Conservation (phyloP, 257 asterid species). For the Ehretia macrophylla region DNA sequence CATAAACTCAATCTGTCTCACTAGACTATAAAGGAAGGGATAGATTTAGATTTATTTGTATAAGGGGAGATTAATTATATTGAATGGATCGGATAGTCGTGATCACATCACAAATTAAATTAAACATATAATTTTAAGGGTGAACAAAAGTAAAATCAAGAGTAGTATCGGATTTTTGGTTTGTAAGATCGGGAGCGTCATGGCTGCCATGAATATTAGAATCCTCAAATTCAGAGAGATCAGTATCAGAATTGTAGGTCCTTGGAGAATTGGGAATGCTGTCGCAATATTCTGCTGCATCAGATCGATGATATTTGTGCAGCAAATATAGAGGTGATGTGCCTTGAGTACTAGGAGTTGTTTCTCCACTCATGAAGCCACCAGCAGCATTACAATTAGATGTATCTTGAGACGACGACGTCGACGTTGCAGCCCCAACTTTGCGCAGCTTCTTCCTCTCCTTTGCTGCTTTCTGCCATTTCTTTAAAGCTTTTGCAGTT, state of each 20-base stretch:
- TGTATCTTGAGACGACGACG: too few relatives aligned
- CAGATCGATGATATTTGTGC: slow-evolving; percentile 33
- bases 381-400: too few relatives aligned
- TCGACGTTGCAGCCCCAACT: slow-evolving; percentile 1
- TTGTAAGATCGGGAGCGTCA: not conserved
- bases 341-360: slow-evolving; percentile 14
- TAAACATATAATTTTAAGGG: slow-evolving; percentile 6
- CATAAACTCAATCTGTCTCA: too few relatives aligned
- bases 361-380: not conserved
- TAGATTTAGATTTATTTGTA: too few relatives aligned
- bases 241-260: slow-evolving; percentile 35
- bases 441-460: slow-evolving; percentile 37
- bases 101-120: too few relatives aligned
- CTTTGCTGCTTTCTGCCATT: slow-evolving; percentile 57
- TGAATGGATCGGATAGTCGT: too few relatives aligned
- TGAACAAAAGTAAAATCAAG: slow-evolving; percentile 31
- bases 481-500: slow-evolving; percentile 55
- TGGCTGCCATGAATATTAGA: slow-evolving; percentile 6
- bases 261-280: slow-evolving; percentile 28
- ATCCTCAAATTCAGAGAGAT: slow-evolving; percentile 36
- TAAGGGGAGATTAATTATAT: not conserved
- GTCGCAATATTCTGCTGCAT: slow-evolving; percentile 17
- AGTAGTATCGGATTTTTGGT: slow-evolving; percentile 11
- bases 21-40: too few relatives aligned
- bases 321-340: slow-evolving; percentile 51